Evolutionary conservation across 78 protist species (phyloP), one percentile per base, ranked within the genome.

Genomic region (Dictyostelium firmibasis): DNA sequence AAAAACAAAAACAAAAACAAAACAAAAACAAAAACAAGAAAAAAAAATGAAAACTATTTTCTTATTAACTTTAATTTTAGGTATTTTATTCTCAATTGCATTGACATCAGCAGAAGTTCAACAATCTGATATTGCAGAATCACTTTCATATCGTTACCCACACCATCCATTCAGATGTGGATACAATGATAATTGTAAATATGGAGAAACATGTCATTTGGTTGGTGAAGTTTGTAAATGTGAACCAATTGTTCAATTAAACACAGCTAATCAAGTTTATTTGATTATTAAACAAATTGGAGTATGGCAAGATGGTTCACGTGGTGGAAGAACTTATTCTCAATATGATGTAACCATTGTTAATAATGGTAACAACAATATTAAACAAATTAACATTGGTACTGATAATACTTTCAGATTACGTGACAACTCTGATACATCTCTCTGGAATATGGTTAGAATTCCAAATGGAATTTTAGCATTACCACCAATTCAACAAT

Each of bases 391-490:
- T 14, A 33, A 11, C 23, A 86, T 72, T 76, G 70, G 47, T 7
- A 85, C 92, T 50, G 92, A 85, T 57, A 5, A 14, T 57, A 57
- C 92, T 10, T 75, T 41, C n/a, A 36, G 38, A 27, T 33, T 74
- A 31, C 78, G 92, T 64, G 84, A 85, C 13, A 33, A 69, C 47
- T 47, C 23, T 57, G 36, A 27, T 72, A 10, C 79, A n/a, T 29
- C 77, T 11, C 20, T 70, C 13, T 85, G 91, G 91, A 85, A 85
- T 33, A 53, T 85, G 14, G 82, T 69, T 11, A 53, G 67, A 27
- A 18, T 60, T 9, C 47, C 53, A 74, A 38, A 38, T 43, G 82
- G 83, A 50, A 64, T 70, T 53, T 41, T 85, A 44, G 36, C 31
- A 14, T 43, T 85, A 14, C 75, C 91, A 70, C 41, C 82, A 25